Percentiles rank a stretch among this genome's conserved stretches.
Conservation (phyloP, 371 early-diverging fungal genomes). For the Smittium culicis region DNA sequence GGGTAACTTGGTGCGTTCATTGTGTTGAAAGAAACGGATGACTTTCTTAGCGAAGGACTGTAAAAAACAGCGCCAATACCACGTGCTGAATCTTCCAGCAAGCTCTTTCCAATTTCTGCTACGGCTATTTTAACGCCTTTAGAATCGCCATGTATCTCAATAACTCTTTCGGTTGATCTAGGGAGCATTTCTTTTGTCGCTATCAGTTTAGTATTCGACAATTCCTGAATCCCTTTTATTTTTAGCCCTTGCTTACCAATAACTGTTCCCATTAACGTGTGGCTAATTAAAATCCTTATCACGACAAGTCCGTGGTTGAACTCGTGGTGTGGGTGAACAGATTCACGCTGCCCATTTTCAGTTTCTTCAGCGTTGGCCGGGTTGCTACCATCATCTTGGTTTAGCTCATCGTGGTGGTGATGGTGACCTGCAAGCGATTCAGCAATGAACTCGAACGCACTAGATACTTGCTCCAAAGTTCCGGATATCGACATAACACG, state of each 20-base stretch:
- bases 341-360: too few species aligned
- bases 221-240: slow-evolving; percentile 73
- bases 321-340: too few species aligned
- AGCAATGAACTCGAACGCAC: slow-evolving; percentile 61
- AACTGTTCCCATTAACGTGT: slow-evolving; percentile 70
- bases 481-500: slow-evolving; percentile 76
- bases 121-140: slow-evolving; percentile 60
- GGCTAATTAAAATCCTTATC: slow-evolving; percentile 62
- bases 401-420: slow-evolving; percentile 35
- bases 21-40: slow-evolving; percentile 17
- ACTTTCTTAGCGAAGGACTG: slow-evolving; percentile 40
- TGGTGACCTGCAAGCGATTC: slow-evolving; percentile 63
- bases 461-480: slow-evolving; percentile 50
- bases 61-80: slow-evolving; percentile 49
- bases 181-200: slow-evolving; percentile 72
- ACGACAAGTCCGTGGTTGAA: too few species aligned
- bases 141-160: slow-evolving; percentile 60
- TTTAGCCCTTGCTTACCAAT: slow-evolving; percentile 73
- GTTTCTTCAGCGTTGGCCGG: too few species aligned
- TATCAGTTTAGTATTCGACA: slow-evolving; percentile 64
- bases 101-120: slow-evolving; percentile 53
- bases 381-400: slow-evolving; percentile 27
- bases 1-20: neutral
- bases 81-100: slow-evolving; percentile 53
- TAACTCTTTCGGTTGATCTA: slow-evolving; percentile 73